Evolutionary conservation across 2,329 filamentous ascomycete genomes (phyloP), one percentile per base, ranked within the genome.

Genomic region (Huntiella moniliformis): DNA sequence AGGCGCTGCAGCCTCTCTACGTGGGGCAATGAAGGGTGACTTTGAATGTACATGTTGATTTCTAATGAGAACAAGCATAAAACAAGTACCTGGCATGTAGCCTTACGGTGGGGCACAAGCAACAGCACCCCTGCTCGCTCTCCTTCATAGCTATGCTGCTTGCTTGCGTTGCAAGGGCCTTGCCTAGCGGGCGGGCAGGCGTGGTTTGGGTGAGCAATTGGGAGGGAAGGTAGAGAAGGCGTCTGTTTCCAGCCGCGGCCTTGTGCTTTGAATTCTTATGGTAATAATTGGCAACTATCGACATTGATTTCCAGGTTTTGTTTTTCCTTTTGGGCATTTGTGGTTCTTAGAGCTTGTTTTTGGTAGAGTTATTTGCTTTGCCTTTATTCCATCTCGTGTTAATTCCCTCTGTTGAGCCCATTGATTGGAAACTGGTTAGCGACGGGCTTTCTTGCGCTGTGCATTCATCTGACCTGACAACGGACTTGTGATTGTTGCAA

Each of bases 111-210:
- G 5, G 38, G 34, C 42, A 38, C 17, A 11, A 15, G 17, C 11
- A 28, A 28, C 22, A 39, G 10, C n/a, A 39, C 38, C 44, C 44
- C 37, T 45, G 44, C 36, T 28, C 22, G 10, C 6, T 8, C 22
- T 28, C 15, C 10, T 13, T 39, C 17, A 17, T 11, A 38, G 18
- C n/a, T 38, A 13, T 31, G 36, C 22, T 28, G 22, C 22, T 28
- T 28, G 22, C 38, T 45, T 45, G 44, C 44, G 44, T 45, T 39
- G 44, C 44, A 39, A 28, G 22, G 44, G 44, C 38, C 44, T 35
- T 45, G 44, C 44, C 44, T 45, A 40, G 44, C 44, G 33, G 35
- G 22, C 22, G 22, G n/a, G n/a, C n/a, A n/a, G n/a, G 22, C 22
- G 22, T 28, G 22, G 22, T 28, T 28, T 28, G 22, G 22, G 22